Percentiles rank a stretch among this genome's conserved stretches.
These are phyloP conservation scores for Blastocystis sp. DNA, from an alignment of 352 stramenopile genomes.

Conservation along the genomic window DNA sequence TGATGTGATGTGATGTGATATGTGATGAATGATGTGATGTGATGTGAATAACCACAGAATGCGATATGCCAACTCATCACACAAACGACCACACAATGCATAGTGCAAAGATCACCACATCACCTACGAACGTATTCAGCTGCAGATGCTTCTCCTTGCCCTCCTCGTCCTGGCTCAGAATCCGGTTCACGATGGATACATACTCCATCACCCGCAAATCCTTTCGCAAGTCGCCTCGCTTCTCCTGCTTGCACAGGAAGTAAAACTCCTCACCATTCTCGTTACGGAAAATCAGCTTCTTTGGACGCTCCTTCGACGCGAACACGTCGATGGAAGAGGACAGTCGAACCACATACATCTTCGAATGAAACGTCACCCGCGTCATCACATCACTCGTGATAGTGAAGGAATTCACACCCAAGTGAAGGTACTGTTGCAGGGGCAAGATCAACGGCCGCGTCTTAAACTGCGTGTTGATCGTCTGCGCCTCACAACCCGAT, in stretches of 20 bases:
- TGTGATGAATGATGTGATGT: too few relatives aligned
- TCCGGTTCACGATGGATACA: slow-evolving; percentile 97
- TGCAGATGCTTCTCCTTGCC: slow-evolving; percentile 85
- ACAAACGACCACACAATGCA: slow-evolving; percentile 7
- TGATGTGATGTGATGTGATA: neutral
- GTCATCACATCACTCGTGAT: slow-evolving; percentile 71
- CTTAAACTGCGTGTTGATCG: slow-evolving; percentile 81
- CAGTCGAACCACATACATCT: slow-evolving; percentile 84
- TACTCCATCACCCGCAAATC: slow-evolving; percentile 99
- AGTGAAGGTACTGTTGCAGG: slow-evolving; percentile 56
- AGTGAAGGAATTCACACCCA: slow-evolving; percentile 41
- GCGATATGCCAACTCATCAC: too few relatives aligned
- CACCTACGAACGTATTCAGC: slow-evolving; percentile 84
- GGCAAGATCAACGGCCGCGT: slow-evolving; percentile 5
- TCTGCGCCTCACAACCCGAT: slow-evolving; percentile 89
- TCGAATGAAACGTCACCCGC: slow-evolving; percentile 58
- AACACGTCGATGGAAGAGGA: slow-evolving; percentile 89
- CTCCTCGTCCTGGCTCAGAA: slow-evolving; percentile 87
- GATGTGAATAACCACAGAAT: slow-evolving; percentile 3
- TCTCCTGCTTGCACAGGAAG: slow-evolving; percentile 92
- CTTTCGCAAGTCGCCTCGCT: slow-evolving; percentile 96
- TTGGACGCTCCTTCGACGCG: slow-evolving; percentile 96
- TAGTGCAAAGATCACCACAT: neutral
- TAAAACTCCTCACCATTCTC: slow-evolving; percentile 78
- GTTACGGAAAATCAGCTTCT: slow-evolving; percentile 87